Evolutionary conservation across 2,329 filamentous ascomycete species (phyloP).

Genomic region (Diaporthe vexans): DNA sequence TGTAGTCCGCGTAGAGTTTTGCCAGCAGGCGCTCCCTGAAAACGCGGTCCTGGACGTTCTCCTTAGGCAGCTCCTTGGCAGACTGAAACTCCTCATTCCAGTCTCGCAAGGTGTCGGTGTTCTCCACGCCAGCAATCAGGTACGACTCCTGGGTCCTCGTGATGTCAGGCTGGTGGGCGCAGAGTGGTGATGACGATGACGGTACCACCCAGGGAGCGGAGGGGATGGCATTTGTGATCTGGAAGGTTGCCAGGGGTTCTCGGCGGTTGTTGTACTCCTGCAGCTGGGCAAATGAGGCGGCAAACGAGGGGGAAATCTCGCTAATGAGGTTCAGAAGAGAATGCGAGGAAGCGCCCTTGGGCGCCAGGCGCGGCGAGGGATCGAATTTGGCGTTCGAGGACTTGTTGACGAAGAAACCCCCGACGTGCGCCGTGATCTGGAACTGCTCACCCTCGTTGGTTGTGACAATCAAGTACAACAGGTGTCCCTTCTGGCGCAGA

Average conservation of each 20-base stretch:
- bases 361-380: conserved; percentile 82
- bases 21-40: conserved; percentile 94
- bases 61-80: conserved; percentile 92
- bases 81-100: conserved; percentile 99
- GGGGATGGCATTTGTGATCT: conserved; percentile 94
- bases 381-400: conserved; percentile 97
- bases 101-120: conserved; percentile 92
- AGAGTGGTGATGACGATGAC: conserved; percentile 69
- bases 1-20: conserved; percentile 98
- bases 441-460: conserved; percentile 96
- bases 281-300: conserved; percentile 79
- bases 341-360: conserved; percentile 85
- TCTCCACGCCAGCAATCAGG: conserved; percentile 90
- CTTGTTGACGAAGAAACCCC: conserved; percentile 97
- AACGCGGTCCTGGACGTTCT: conserved; percentile 93
- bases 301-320: conserved; percentile 87
- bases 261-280: conserved; percentile 88
- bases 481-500: conserved; percentile 89
- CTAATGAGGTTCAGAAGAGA: conserved; percentile 86
- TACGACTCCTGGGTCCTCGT: conserved; percentile 94
- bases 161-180: conserved; percentile 83
- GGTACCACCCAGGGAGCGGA: conserved; percentile 93
- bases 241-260: conserved; percentile 92
- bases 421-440: conserved; percentile 93
- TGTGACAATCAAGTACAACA: conserved; percentile 89